Evolutionary conservation across 1,139 yeast genomes (phyloP).

Genomic region (Geotrichum aggregatum): DNA sequence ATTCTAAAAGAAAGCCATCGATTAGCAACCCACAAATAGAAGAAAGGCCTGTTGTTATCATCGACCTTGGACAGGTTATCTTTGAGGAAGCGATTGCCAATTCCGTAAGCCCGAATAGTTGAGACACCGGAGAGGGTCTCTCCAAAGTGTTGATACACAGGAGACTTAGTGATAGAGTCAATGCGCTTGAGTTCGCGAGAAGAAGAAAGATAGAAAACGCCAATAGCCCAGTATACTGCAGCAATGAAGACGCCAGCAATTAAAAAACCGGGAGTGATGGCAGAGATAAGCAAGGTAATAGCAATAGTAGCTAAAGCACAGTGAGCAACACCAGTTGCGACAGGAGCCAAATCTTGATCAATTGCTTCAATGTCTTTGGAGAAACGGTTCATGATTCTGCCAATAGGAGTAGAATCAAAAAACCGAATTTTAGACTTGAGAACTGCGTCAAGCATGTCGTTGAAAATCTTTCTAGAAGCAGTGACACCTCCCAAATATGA

Average conservation of each 20-base stretch:
- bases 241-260: slow-evolving; percentile 67
- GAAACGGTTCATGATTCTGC: slow-evolving; percentile 94
- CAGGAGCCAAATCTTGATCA: slow-evolving; percentile 86
- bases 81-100: slow-evolving; percentile 76
- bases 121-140: slow-evolving; percentile 90
- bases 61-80: slow-evolving; percentile 80
- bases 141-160: slow-evolving; percentile 93
- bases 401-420: slow-evolving; percentile 93
- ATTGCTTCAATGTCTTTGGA: slow-evolving; percentile 92
- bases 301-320: slow-evolving; percentile 66
- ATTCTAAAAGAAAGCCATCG: slow-evolving; percentile 90
- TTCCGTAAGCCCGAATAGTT: slow-evolving; percentile 95
- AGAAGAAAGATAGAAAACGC: slow-evolving; percentile 67
- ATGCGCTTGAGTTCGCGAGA: slow-evolving; percentile 89
- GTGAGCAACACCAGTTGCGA: slow-evolving; percentile 67
- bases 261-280: slow-evolving; percentile 82
- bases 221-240: slow-evolving; percentile 65
- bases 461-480: slow-evolving; percentile 76
- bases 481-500: slow-evolving; percentile 67
- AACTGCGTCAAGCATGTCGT: slow-evolving; percentile 57
- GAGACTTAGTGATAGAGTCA: slow-evolving; percentile 87
- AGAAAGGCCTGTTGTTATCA: slow-evolving; percentile 83
- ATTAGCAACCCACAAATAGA: slow-evolving; percentile 91
- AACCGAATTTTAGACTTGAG: slow-evolving; percentile 79
- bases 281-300: slow-evolving; percentile 66